Percentiles rank a stretch among this genome's conserved stretches.
These are phyloP conservation scores for Nicotiana sylvestris DNA, from an alignment of 257 asterid genomes.

Conservation along the genomic window DNA sequence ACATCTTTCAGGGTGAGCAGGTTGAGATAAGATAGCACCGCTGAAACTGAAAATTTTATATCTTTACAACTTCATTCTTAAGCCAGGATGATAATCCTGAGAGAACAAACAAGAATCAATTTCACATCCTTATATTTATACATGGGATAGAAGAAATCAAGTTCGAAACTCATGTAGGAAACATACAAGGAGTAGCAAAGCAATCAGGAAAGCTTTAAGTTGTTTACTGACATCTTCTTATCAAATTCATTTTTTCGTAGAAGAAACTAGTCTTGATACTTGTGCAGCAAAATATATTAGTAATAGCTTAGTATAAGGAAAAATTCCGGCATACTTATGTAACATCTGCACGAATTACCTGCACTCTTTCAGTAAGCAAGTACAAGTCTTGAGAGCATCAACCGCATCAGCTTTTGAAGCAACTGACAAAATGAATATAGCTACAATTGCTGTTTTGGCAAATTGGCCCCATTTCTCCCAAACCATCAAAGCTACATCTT, in stretches of 20 bases:
- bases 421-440: conserved; percentile 50
- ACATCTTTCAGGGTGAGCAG: neutral
- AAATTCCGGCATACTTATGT: neutral
- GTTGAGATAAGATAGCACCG: neutral
- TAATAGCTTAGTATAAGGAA: neutral
- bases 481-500: conserved; percentile 26
- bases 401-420: conserved; percentile 79
- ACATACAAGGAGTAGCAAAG: neutral
- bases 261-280: neutral
- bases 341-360: conserved; percentile 41
- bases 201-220: neutral
- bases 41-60: neutral
- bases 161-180: neutral
- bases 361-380: conserved; percentile 92
- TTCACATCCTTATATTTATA: neutral
- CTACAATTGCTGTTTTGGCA: conserved; percentile 44
- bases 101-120: neutral
- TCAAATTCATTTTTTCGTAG: neutral
- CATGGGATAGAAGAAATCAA: neutral
- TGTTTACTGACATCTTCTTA: neutral
- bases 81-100: neutral
- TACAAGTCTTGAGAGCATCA: conserved; percentile 83
- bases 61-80: neutral
- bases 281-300: neutral
- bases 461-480: conserved; percentile 60